A percentile compares a stretch with the other conserved stretches of the same genome.
Conservation (phyloP, 192 early-diverging fungal genomes). For the Coemansia sp. region DNA sequence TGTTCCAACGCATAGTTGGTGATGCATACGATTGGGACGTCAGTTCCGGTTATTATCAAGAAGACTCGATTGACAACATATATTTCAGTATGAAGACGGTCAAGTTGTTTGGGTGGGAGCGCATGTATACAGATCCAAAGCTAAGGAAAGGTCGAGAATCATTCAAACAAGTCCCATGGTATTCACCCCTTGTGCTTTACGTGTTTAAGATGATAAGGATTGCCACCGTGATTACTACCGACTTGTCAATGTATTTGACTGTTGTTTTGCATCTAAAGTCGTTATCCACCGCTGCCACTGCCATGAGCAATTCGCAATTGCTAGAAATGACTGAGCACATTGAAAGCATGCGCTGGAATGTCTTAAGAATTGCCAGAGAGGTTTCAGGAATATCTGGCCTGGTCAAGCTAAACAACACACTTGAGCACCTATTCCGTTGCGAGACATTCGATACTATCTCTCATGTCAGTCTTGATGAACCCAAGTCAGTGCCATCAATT, state of each 20-base stretch:
- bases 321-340: not conserved
- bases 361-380: not conserved
- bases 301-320: slow-evolving; percentile 2
- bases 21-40: not conserved
- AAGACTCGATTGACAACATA: not conserved
- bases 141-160: not conserved
- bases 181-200: not conserved
- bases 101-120: slow-evolving; percentile 12
- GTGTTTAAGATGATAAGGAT: not conserved
- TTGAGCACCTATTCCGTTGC: not conserved
- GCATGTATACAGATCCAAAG: not conserved
- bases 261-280: not conserved
- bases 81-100: not conserved
- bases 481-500: not conserved
- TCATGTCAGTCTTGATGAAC: not conserved
- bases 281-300: not conserved
- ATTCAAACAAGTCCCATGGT: not conserved
- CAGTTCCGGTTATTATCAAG: not conserved
- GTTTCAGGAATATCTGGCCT: not conserved
- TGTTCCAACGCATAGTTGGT: not conserved
- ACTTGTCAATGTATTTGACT: not conserved
- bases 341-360: not conserved
- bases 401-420: not conserved
- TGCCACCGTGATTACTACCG: not conserved
- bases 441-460: not conserved